phyloP scores from a whole-genome alignment of 306 rosid species.

The Gleditsia sinensis region DNA sequence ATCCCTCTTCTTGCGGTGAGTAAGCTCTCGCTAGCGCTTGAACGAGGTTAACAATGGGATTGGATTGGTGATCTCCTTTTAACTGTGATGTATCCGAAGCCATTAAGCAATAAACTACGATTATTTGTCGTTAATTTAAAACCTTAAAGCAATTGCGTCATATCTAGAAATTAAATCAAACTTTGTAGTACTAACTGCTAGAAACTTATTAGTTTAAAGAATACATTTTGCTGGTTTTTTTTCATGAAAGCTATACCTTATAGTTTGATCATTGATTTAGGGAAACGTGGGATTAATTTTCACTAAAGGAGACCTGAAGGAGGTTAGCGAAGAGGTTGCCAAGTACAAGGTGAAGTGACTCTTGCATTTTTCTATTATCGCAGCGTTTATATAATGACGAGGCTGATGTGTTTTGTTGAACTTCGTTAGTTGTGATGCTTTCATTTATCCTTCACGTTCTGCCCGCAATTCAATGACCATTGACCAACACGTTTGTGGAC shows the following conservation, averaged over 20 bases:
- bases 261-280: constrained; percentile 23
- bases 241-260: not conserved
- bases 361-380: not conserved
- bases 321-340: constrained; percentile 90
- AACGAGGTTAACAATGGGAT: not conserved
- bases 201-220: too few relatives aligned
- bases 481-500: not conserved
- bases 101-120: too few relatives aligned
- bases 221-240: not conserved
- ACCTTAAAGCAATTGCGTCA: too few relatives aligned
- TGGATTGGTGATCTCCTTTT: not conserved
- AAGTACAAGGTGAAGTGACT: constrained; percentile 73
- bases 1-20: constrained; percentile 81
- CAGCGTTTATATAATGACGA: not conserved
- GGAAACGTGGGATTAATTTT: constrained; percentile 91
- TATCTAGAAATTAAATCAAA: too few relatives aligned
- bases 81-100: not conserved
- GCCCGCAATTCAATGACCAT: not conserved
- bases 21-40: not conserved
- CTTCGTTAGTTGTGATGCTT: not conserved
- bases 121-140: too few relatives aligned
- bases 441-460: too few relatives aligned
- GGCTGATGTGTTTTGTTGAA: not conserved
- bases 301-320: constrained; percentile 94
- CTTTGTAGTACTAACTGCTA: too few relatives aligned